Evolutionary conservation across 2,329 filamentous ascomycete species (phyloP).

Genomic region (Thielaviopsis ethacetica): DNA sequence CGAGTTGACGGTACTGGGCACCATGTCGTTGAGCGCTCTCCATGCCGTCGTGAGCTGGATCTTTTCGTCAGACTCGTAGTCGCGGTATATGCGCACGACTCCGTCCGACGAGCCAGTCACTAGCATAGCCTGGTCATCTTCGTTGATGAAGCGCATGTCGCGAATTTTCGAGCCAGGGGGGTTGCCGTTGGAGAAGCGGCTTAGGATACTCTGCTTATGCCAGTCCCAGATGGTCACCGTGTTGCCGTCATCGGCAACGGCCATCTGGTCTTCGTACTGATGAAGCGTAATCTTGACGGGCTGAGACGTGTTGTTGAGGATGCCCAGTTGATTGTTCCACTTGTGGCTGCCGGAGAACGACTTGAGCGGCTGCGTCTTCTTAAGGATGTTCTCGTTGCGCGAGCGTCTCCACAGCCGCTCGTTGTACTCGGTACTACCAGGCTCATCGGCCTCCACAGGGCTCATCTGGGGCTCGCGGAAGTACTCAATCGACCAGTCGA

Average conservation of each 20-base stretch:
- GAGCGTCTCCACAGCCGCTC: constrained; percentile 82
- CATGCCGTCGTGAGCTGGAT: constrained; percentile 82
- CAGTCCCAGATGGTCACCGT: constrained; percentile 90
- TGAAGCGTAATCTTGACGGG: constrained; percentile 91
- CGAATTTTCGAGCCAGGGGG: constrained; percentile 82
- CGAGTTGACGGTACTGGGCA: constrained; percentile 84
- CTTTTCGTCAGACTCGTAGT: constrained; percentile 63
- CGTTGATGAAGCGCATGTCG: constrained; percentile 93
- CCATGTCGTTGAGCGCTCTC: constrained; percentile 81
- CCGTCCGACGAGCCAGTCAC: constrained; percentile 94
- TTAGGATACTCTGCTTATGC: constrained; percentile 57
- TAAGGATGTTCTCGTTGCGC: constrained; percentile 81
- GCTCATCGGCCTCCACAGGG: constrained; percentile 85
- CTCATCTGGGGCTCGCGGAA: constrained; percentile 99
- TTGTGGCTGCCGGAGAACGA: constrained; percentile 68
- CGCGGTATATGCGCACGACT: constrained; percentile 80
- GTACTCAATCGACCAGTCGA: constrained; percentile 94
- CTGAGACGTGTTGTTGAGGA: constrained; percentile 79
- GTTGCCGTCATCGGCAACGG: constrained; percentile 84
- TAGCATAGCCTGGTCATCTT: constrained; percentile 87
- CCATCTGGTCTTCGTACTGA: constrained; percentile 91
- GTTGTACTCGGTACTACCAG: constrained; percentile 92
- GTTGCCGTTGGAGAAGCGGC: constrained; percentile 87
- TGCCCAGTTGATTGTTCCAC: constrained; percentile 71
- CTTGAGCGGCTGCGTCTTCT: constrained; percentile 87